phyloP scores from a whole-genome alignment of 768 basidiomycete species.

The Tricholoma sp. region DNA sequence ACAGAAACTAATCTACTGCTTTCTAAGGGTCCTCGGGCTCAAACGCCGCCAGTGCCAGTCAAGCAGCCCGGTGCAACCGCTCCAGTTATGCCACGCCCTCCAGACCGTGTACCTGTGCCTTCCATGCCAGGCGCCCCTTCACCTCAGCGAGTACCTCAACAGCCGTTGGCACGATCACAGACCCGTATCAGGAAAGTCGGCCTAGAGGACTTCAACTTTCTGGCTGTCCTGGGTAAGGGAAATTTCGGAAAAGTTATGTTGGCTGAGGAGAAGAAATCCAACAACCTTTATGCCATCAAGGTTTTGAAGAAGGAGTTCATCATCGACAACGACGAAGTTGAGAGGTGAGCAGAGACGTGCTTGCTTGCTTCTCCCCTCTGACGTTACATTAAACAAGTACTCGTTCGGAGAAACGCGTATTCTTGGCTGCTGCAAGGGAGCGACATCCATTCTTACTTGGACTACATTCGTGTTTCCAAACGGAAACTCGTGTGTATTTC shows the following conservation, averaged over 20 bases:
- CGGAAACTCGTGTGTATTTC: conserved; percentile 98
- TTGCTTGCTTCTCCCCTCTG: conserved; percentile 5
- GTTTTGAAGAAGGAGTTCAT: conserved; percentile 99
- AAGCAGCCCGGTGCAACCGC: conserved; percentile 33
- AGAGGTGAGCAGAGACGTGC: conserved; percentile 55
- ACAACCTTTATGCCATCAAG: conserved; percentile 94
- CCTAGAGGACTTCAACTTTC: conserved; percentile 97
- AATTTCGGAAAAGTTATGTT: conserved; percentile 99
- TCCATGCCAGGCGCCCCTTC: conserved; percentile 4
- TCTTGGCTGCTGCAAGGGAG: conserved; percentile 93
- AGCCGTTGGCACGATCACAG: conserved; percentile 35
- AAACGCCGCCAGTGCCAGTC: conserved; percentile 24
- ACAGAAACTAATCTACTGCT: neutral
- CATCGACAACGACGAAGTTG: conserved; percentile 99
- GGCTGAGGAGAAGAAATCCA: conserved; percentile 94
- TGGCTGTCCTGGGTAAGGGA: conserved; percentile 97
- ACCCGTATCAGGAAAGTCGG: conserved; percentile 81
- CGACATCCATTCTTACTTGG: conserved; percentile 96
- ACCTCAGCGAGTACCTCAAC: conserved; percentile 26
- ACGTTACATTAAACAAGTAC: conserved; percentile 50
- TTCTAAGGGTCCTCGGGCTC: conserved; percentile 13
- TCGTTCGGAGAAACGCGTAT: conserved; percentile 98
- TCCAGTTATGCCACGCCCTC: conserved; percentile 25
- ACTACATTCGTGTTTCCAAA: conserved; percentile 99
- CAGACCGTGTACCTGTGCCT: conserved; percentile 24